Conservation (phyloP, 345 rosid species). For the Brassica juncea region DNA sequence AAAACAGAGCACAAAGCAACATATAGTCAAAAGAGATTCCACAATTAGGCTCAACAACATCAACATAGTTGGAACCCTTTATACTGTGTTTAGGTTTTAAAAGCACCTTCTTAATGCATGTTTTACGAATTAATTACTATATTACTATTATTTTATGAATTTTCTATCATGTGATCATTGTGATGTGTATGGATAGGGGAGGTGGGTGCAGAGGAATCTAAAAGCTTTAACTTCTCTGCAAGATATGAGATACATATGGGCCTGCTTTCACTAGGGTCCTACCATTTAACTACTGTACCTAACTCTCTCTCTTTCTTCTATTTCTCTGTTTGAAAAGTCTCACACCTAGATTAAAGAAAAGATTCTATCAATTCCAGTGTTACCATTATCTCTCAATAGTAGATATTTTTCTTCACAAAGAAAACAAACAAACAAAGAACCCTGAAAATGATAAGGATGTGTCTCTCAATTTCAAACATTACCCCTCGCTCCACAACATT, state of each 20-base stretch:
- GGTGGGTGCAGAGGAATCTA: conserved; percentile 55
- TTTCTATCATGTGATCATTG: conserved; percentile 1
- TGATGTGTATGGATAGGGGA: conserved; percentile 65
- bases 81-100: not conserved
- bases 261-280: conserved; percentile 44
- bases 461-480: conserved; percentile 43
- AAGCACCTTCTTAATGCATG: conserved; percentile 24
- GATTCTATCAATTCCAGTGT: conserved; percentile 38
- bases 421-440: conserved; percentile 32
- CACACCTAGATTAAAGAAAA: conserved; percentile 20
- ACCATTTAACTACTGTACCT: conserved; percentile 31
- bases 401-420: conserved; percentile 11
- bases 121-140: not conserved
- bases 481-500: conserved; percentile 33
- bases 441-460: conserved; percentile 24
- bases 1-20: not conserved
- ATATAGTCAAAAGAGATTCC: not conserved
- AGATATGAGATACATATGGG: conserved; percentile 45
- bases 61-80: not conserved
- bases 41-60: conserved; percentile 4
- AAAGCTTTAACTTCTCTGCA: conserved; percentile 41
- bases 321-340: conserved; percentile 34
- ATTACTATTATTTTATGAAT: not conserved
- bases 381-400: conserved; percentile 25
- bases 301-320: conserved; percentile 20